Conservation (phyloP, 2,329 filamentous ascomycete genomes). For the Zymoseptoria crescenta region DNA sequence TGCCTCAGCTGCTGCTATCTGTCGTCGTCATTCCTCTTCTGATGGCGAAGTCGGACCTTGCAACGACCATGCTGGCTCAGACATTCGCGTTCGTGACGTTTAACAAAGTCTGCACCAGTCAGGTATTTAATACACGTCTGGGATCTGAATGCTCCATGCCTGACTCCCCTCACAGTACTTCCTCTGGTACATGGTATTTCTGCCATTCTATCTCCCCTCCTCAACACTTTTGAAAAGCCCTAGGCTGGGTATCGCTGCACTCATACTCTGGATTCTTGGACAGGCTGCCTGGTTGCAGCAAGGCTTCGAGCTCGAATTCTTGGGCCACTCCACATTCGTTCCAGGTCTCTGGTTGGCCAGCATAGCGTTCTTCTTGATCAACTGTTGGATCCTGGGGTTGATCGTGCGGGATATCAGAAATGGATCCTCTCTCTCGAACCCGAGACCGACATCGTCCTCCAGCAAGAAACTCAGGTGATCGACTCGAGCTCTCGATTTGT, state of each 20-base stretch:
- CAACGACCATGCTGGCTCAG: slow-evolving; percentile 82
- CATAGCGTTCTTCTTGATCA: slow-evolving; percentile 72
- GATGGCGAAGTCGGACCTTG: slow-evolving; percentile 72
- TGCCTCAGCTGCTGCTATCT: slow-evolving; percentile 78
- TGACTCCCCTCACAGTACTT: slow-evolving; percentile 63
- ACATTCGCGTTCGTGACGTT: slow-evolving; percentile 96
- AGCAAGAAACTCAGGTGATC: neutral
- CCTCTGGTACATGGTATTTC: slow-evolving; percentile 91
- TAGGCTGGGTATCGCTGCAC: slow-evolving; percentile 55
- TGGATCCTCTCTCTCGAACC: neutral
- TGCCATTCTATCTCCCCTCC: slow-evolving; percentile 79
- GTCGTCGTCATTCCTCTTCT: slow-evolving; percentile 66
- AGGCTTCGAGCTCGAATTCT: slow-evolving; percentile 44
- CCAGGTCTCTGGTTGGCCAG: slow-evolving; percentile 74
- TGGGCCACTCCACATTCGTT: slow-evolving; percentile 75
- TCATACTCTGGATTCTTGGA: slow-evolving; percentile 64
- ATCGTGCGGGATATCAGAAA: slow-evolving; percentile 59
- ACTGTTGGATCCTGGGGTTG: slow-evolving; percentile 78
- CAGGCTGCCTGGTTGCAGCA: slow-evolving; percentile 52
- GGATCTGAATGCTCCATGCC: neutral
- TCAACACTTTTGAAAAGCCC: slow-evolving; percentile 62
- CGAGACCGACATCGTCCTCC: neutral
- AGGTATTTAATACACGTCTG: slow-evolving; percentile 51
- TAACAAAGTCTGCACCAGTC: slow-evolving; percentile 98
- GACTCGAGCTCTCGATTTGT: neutral